A percentile compares a stretch with the other conserved stretches of the same genome.
Conservation (phyloP, 129 eudicot species). For the Centella asiatica region DNA sequence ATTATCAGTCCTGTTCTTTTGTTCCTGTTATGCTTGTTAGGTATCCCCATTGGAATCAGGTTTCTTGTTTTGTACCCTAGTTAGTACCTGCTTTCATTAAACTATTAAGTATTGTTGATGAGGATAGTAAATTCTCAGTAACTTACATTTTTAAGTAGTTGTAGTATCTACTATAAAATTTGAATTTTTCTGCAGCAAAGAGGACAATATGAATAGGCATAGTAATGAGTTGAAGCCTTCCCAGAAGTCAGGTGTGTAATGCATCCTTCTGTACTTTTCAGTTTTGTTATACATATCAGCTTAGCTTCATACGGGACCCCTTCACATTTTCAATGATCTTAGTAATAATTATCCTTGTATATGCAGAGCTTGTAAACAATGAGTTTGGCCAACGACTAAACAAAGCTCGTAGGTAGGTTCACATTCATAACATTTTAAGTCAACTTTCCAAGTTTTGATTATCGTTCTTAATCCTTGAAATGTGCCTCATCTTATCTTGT, state of each 20-base stretch:
- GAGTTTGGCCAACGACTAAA: constrained; percentile 44
- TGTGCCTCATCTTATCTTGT: not conserved
- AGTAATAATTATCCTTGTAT: not conserved
- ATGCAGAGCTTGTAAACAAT: constrained; percentile 36
- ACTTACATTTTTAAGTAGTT: not conserved
- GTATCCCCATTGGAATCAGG: not conserved
- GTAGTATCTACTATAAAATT: not conserved
- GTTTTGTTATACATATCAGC: not conserved
- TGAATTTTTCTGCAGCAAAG: constrained; percentile 49
- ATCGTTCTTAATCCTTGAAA: not conserved
- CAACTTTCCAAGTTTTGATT: not conserved
- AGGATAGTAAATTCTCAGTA: not conserved
- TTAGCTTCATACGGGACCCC: too few relatives aligned
- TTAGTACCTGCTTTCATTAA: not conserved
- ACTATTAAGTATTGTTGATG: not conserved
- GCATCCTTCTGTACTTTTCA: constrained; percentile 8
- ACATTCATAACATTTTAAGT: not conserved
- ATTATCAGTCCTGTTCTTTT: not conserved
- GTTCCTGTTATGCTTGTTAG: not conserved
- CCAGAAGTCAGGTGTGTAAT: constrained; percentile 65
- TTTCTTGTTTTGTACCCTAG: too few relatives aligned
- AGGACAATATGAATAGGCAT: constrained; percentile 36
- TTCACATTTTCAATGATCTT: not conserved
- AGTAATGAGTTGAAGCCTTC: constrained; percentile 48
- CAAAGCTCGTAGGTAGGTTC: constrained; percentile 47